phyloP scores from a whole-genome alignment of 2,329 filamentous ascomycete species.

The Sarocladium strictum region DNA sequence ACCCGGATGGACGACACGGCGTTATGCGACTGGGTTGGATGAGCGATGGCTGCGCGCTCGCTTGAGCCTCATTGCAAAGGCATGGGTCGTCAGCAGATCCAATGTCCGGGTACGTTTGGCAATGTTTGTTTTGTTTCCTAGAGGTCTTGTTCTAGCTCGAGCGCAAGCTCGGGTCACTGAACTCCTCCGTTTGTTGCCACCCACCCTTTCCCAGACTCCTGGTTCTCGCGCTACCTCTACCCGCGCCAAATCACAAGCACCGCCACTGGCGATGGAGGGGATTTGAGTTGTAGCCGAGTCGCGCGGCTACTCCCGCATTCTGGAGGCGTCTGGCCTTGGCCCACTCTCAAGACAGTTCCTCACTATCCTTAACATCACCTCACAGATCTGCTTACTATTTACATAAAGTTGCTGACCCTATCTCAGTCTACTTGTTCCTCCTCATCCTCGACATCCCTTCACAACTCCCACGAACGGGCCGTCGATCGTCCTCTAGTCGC shows the following conservation, averaged over 20 bases:
- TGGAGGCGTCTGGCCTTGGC: neutral
- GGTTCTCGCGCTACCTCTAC: neutral
- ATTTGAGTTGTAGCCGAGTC: neutral
- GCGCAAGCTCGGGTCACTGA: slow-evolving; percentile 7
- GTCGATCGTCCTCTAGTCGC: slow-evolving; percentile 12
- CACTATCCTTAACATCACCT: neutral
- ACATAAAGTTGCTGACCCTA: neutral
- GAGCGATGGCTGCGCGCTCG: slow-evolving; percentile 19
- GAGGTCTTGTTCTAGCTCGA: neutral
- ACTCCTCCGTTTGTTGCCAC: slow-evolving; percentile 11
- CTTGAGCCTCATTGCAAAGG: slow-evolving; percentile 26
- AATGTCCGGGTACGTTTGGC: slow-evolving; percentile 16
- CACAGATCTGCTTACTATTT: neutral
- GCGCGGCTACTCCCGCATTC: neutral
- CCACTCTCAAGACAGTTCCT: neutral
- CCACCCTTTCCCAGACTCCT: neutral
- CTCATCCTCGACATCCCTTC: neutral
- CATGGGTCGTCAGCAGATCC: slow-evolving; percentile 23
- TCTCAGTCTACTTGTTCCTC: neutral
- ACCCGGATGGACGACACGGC: slow-evolving; percentile 7
- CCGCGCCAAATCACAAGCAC: slow-evolving; percentile 5
- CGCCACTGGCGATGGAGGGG: neutral
- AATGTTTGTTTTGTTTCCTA: neutral
- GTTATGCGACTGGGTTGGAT: slow-evolving; percentile 18
- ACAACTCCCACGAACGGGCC: neutral